Conservation (phyloP, 2,329 filamentous ascomycete genomes). For the Alternaria brassicae region DNA sequence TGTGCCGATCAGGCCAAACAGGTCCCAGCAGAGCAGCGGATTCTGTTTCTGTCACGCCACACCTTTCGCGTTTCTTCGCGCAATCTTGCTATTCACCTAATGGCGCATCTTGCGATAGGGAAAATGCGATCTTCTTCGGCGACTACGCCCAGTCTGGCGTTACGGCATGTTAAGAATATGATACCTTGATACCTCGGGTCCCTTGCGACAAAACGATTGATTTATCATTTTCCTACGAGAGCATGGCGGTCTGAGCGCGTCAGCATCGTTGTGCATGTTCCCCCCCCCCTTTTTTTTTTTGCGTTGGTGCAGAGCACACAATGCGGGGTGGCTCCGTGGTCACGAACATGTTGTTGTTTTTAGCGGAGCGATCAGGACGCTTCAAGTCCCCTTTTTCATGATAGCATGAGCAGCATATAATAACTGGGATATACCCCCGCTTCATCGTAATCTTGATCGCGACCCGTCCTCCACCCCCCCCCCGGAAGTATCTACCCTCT, state of each 20-base stretch:
- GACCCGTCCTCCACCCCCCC: background rate
- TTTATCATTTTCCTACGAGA: conserved; percentile 1
- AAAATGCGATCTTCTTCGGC: conserved; percentile 17
- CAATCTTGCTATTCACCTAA: conserved; percentile 9
- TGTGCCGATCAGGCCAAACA: background rate
- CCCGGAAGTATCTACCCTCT: background rate
- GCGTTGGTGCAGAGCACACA: conserved; percentile 4
- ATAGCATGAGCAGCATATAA: conserved; percentile 30
- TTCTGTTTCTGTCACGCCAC: background rate
- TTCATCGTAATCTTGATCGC: conserved; percentile 10
- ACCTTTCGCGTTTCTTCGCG: background rate
- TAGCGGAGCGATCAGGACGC: conserved; percentile 19
- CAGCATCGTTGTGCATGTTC: conserved; percentile 1
- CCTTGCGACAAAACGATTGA: conserved; percentile 10
- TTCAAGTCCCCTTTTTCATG: conserved; percentile 5
- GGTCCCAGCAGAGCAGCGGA: background rate
- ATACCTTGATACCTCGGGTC: conserved; percentile 26
- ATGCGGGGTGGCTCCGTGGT: conserved; percentile 7
- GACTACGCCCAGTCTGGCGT: conserved; percentile 19
- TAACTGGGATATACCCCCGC: conserved; percentile 27
- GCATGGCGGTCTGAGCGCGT: conserved; percentile 3
- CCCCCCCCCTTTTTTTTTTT: too few relatives aligned
- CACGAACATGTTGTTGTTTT: conserved; percentile 15
- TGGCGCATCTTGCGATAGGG: conserved; percentile 15
- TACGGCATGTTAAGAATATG: conserved; percentile 21